These are phyloP conservation scores for Plectosphaerella plurivora DNA, from an alignment of 2,329 filamentous ascomycete genomes.

Conservation along the genomic window DNA sequence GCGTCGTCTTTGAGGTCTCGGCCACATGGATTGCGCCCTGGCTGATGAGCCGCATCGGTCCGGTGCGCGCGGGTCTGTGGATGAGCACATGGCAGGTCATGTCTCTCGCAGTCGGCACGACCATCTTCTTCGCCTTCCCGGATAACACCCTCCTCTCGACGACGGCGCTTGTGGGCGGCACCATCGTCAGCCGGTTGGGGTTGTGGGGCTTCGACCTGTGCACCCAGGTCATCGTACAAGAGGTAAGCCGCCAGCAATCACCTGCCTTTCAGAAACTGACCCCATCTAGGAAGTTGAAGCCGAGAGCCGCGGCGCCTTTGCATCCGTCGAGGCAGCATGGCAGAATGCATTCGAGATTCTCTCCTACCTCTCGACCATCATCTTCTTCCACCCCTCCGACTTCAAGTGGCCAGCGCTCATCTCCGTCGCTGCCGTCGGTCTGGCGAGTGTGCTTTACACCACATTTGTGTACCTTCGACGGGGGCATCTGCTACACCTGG, in stretches of 20 bases:
- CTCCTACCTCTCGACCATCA: constrained; percentile 61
- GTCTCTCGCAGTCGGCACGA: constrained; percentile 36
- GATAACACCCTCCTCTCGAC: constrained; percentile 30
- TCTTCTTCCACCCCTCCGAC: constrained; percentile 57
- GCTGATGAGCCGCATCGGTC: constrained; percentile 42
- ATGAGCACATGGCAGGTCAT: constrained; percentile 57
- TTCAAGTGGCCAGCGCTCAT: constrained; percentile 61
- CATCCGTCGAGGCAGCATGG: constrained; percentile 60
- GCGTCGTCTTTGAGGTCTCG: constrained; percentile 44
- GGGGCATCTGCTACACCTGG: not conserved
- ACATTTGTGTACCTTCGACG: constrained; percentile 37
- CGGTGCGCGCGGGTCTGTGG: constrained; percentile 59
- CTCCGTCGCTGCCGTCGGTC: constrained; percentile 47
- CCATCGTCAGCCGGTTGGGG: constrained; percentile 53
- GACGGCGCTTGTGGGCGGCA: constrained; percentile 41
- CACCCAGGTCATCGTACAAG: constrained; percentile 56
- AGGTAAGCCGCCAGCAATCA: constrained; percentile 31
- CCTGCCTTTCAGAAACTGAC: not conserved
- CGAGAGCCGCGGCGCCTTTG: constrained; percentile 62
- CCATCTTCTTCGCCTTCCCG: constrained; percentile 10
- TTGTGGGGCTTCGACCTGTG: constrained; percentile 60
- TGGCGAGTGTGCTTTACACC: constrained; percentile 47
- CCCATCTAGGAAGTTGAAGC: constrained; percentile 44
- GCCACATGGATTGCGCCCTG: constrained; percentile 51
- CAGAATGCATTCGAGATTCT: constrained; percentile 69